Evolutionary conservation across 108 stramenopile genomes (phyloP).

Genomic region (Aurantiochytrium sp.): DNA sequence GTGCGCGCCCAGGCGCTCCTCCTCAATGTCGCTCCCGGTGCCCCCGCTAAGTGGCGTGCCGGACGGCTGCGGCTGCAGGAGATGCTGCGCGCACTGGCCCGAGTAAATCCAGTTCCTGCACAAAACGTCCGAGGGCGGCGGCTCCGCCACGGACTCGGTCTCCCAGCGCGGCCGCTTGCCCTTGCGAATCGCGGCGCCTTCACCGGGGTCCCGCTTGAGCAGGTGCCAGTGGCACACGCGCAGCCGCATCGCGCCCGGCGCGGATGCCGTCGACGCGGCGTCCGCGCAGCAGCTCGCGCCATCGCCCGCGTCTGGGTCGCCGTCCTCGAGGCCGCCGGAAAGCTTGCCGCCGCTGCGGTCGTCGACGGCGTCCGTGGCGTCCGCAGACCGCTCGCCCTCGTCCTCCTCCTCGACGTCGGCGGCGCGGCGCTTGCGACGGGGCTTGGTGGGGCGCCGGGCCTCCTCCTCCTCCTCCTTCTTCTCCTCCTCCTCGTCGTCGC

Average conservation of each 20-base stretch:
- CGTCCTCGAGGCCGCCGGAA: no score
- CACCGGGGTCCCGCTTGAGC: not conserved
- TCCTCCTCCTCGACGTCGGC: no score
- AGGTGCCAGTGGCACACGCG: not conserved
- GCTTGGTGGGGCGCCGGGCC: no score
- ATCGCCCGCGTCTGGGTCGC: no score
- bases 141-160: not conserved
- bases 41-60: not conserved
- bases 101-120: not conserved
- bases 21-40: not conserved
- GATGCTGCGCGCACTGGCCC: not conserved
- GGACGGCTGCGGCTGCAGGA: not conserved
- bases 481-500: no score
- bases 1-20: not conserved
- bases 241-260: not conserved
- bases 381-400: no score
- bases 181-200: not conserved
- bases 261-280: not conserved
- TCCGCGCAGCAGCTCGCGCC: no score
- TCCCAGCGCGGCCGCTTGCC: not conserved
- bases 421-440: no score
- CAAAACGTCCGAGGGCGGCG: not conserved
- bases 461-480: no score
- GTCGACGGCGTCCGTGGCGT: no score
- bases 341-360: no score